These are phyloP conservation scores for Cladobotryum mycophilum DNA, from an alignment of 2,329 filamentous ascomycete species.

Conservation along the genomic window DNA sequence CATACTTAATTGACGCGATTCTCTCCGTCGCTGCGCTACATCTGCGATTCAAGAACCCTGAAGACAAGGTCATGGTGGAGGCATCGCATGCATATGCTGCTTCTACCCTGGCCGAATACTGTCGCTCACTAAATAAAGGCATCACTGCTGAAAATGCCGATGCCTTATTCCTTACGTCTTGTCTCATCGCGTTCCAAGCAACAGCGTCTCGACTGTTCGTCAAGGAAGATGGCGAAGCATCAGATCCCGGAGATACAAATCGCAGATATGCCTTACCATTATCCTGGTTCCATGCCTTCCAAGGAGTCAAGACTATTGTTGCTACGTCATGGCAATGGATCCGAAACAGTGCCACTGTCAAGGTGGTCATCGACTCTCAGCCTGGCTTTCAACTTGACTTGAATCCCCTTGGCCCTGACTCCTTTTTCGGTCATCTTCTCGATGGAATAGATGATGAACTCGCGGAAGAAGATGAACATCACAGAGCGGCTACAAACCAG, in stretches of 20 bases:
- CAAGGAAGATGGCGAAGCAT: constrained; percentile 44
- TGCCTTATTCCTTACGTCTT: constrained; percentile 55
- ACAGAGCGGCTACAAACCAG: constrained; percentile 33
- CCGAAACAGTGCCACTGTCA: constrained; percentile 49
- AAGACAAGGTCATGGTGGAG: constrained; percentile 54
- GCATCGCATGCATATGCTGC: constrained; percentile 61
- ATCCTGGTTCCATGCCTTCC: constrained; percentile 61
- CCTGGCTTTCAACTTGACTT: constrained; percentile 56
- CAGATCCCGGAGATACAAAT: constrained; percentile 28
- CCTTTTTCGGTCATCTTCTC: constrained; percentile 57
- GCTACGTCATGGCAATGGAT: constrained; percentile 60
- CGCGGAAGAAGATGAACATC: constrained; percentile 25
- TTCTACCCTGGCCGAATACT: constrained; percentile 56
- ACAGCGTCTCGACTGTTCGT: constrained; percentile 57
- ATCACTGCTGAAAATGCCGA: constrained; percentile 56
- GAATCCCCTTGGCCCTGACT: constrained; percentile 41
- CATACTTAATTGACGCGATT: constrained; percentile 57
- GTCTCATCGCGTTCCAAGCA: constrained; percentile 62
- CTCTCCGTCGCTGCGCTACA: constrained; percentile 60
- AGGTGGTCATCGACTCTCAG: constrained; percentile 58
- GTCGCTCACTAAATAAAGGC: constrained; percentile 47
- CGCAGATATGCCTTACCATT: constrained; percentile 52
- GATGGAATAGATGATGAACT: constrained; percentile 53
- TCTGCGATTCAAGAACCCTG: constrained; percentile 48
- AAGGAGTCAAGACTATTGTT: constrained; percentile 60